Evolutionary conservation across 768 basidiomycete genomes (phyloP).

Genomic region (Epithele typhae): DNA sequence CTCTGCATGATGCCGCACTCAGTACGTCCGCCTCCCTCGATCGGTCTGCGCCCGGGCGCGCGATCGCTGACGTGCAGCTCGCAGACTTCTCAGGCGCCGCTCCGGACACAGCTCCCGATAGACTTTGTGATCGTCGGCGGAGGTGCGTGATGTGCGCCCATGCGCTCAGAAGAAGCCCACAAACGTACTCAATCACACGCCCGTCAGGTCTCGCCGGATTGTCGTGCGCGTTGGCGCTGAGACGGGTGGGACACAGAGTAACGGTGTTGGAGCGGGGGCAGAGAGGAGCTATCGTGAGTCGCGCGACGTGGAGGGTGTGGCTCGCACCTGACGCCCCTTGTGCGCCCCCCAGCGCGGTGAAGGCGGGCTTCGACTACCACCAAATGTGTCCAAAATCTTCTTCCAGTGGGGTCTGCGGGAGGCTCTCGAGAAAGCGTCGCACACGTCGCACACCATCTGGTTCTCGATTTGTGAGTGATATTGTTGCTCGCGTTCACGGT

Average conservation of each 20-base stretch:
- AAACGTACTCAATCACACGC: no score
- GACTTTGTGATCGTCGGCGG: slow-evolving; percentile 30
- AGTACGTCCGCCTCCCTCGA: no score
- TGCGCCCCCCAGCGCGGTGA: slow-evolving; percentile 7
- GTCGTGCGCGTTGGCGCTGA: background rate
- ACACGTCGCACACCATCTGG: slow-evolving; percentile 17
- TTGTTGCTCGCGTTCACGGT: no score
- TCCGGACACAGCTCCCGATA: slow-evolving; percentile 18
- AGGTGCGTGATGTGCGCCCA: slow-evolving; percentile 8
- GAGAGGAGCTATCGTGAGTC: background rate
- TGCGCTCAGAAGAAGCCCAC: background rate
- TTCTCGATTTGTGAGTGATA: no score
- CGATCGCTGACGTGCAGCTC: no score
- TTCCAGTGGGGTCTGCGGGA: slow-evolving; percentile 31
- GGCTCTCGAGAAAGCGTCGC: slow-evolving; percentile 19
- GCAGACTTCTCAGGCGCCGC: slow-evolving; percentile 1
- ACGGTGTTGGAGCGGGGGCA: background rate
- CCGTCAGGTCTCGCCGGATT: background rate
- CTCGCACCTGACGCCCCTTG: background rate
- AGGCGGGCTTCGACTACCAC: slow-evolving; percentile 29
- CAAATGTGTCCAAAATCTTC: slow-evolving; percentile 35
- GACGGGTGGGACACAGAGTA: background rate
- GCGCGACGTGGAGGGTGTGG: no score
- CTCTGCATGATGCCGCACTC: no score
- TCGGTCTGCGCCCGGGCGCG: no score